Conservation (phyloP, 768 basidiomycete species). For the Clitopilus passeckerianus region DNA sequence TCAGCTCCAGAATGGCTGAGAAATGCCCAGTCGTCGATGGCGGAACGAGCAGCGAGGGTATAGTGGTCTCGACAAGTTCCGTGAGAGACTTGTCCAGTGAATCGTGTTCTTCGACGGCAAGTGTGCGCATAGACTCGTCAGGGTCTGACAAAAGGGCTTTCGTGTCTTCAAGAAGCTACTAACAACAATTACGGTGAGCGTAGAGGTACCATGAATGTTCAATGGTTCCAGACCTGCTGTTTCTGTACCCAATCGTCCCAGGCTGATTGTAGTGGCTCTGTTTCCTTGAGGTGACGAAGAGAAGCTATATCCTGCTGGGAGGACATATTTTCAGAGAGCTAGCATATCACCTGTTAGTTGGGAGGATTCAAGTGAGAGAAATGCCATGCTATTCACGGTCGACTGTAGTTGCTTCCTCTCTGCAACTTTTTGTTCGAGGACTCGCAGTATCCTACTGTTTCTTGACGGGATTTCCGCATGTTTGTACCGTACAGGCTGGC, state of each 20-base stretch:
- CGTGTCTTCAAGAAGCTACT: slow-evolving; percentile 67
- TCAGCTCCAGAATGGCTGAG: slow-evolving; percentile 84
- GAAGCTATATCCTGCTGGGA: slow-evolving; percentile 51
- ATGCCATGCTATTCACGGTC: not conserved
- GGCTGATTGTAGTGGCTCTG: slow-evolving; percentile 59
- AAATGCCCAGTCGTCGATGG: slow-evolving; percentile 59
- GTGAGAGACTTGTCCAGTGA: slow-evolving; percentile 33
- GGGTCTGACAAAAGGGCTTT: slow-evolving; percentile 60
- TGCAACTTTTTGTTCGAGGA: not conserved
- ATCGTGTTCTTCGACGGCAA: slow-evolving; percentile 67
- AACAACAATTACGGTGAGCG: slow-evolving; percentile 9
- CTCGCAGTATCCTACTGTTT: not conserved
- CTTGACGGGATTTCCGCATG: not conserved
- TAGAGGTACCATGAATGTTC: not conserved
- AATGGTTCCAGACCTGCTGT: slow-evolving; percentile 42
- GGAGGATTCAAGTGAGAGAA: not conserved
- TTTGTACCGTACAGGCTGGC: not conserved
- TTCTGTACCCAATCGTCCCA: slow-evolving; percentile 64
- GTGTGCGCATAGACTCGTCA: slow-evolving; percentile 68
- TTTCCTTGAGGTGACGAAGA: slow-evolving; percentile 61
- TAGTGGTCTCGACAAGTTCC: slow-evolving; percentile 33
- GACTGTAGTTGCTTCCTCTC: not conserved
- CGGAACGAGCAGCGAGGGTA: slow-evolving; percentile 74
- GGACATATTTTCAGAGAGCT: slow-evolving; percentile 53
- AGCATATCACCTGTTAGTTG: not conserved